Evolutionary conservation across 1,139 yeast species (phyloP), one percentile per base, ranked within the genome.

Genomic region (Kodamaea sp.): DNA sequence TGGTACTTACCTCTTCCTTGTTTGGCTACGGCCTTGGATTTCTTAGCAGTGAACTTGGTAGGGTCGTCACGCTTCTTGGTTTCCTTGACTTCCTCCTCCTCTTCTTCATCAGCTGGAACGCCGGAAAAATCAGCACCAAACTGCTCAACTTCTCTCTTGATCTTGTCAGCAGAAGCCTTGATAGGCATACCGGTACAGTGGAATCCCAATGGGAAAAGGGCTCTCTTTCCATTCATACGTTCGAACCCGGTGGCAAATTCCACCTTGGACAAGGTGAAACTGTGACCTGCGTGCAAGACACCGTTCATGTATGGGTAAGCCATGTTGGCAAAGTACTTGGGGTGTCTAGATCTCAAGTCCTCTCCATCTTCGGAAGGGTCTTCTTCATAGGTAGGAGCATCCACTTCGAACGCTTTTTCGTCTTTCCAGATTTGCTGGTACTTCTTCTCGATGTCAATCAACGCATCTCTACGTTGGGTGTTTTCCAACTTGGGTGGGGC

Each of bases 101-200:
- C 80, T 37, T 70, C 80, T n/a, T 68, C 80, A 26, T 68, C 78
- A 28, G 76, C 71, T 31, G 80, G 82, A 29, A 72, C 82, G n/a
- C 80, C 80, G 14, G 79, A 70, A 56, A 87, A 92, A 54, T 87
- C 90, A 19, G 66, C 71, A 31, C 99, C 98, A 61, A 92, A 92
- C 59, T 79, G 64, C 66, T 92, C 97, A 40, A 90, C 74, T 71
- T 92, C 98, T 62, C 98, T 80, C 56, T 80, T 79, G 53, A 94
- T 77, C 66, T 92, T 92, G 66, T 92, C 99, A 31, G 99, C 98
- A 55, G 96, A 78, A 12, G 98, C 92, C 69, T 80, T 84, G 61
- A 92, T 94, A 38, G 99, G 98, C 97, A 92, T 85, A 73, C 99
- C 99, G 28, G 98, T 92, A 76, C 98, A 94, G 66, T 92, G 99